phyloP scores from a whole-genome alignment of 2,329 filamentous ascomycete species.

The Paracamarosporium sp. region DNA sequence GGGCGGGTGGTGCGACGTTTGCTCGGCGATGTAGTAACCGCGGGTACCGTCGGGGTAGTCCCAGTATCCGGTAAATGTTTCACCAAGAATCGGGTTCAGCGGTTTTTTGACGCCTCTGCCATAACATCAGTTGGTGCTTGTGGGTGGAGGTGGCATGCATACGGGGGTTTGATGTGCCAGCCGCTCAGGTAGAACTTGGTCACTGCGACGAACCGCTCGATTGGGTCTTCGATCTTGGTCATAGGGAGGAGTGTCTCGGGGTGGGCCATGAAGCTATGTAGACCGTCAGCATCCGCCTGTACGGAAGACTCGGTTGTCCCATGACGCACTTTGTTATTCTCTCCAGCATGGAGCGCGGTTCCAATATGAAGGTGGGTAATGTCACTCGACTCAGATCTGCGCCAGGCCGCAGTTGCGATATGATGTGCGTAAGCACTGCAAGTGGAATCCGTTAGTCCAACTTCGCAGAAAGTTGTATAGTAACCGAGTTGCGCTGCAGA shows the following conservation, averaged over 20 bases:
- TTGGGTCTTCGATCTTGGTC: conserved; percentile 84
- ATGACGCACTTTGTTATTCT: conserved; percentile 89
- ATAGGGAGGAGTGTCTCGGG: conserved; percentile 93
- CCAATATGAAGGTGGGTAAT: conserved; percentile 95
- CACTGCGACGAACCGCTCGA: conserved; percentile 89
- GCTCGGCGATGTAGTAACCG: conserved; percentile 96
- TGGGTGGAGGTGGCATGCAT: conserved; percentile 50
- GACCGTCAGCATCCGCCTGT: conserved; percentile 20
- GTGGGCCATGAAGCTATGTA: conserved; percentile 93
- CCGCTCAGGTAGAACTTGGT: conserved; percentile 98
- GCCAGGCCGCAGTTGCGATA: conserved; percentile 93
- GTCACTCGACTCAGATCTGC: conserved; percentile 95
- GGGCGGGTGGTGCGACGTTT: conserved; percentile 96
- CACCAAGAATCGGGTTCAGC: conserved; percentile 93
- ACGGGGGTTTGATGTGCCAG: conserved; percentile 99
- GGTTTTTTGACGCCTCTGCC: conserved; percentile 95
- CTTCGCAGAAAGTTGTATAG: neutral
- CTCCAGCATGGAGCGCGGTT: conserved; percentile 97
- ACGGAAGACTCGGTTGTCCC: no score
- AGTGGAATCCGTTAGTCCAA: conserved; percentile 20
- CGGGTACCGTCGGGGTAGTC: conserved; percentile 82
- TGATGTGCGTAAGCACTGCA: conserved; percentile 92
- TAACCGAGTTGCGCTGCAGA: conserved; percentile 6
- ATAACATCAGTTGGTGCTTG: conserved; percentile 30
- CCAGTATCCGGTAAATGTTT: conserved; percentile 96